Base-by-base conservation (phyloP, 2,329 filamentous ascomycete genomes). In the Fusarium protoensiforme region DNA sequence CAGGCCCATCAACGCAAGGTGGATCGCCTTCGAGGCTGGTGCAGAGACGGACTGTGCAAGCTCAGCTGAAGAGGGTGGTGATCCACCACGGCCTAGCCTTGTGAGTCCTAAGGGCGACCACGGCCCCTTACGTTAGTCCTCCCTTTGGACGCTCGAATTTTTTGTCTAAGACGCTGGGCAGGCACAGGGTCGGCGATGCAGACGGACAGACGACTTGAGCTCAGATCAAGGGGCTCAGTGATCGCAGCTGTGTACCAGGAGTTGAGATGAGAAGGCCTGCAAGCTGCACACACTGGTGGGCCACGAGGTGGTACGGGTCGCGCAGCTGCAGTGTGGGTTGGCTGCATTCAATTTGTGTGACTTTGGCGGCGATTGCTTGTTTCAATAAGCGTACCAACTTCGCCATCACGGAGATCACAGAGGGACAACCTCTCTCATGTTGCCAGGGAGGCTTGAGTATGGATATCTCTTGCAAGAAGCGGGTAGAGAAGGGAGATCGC, bases 11-110 rank as follows among this genome's bases (percentile, higher is more conserved):
- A 46, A 27, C 22, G 46, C 61, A 60, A 35, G 59, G 63, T 61
- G 62, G 63, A 69, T 43, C 57, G 51, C 61, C 53, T 62, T 65
- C n/a, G 58, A 46, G 43, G 56, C 39, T 57, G 63, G 56, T 64
- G 53, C 41, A 60, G 54, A 59, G 31, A 29, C 31, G 27, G 51
- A 58, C 59, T 46, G 54, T 43, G 62, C 64, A 68, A 66, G 58
- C 53, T 46, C 38, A 75, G 71, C 65, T 77, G 74, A 71, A 71
- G 51, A 31, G 64, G 60, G 56, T 65, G 63, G 33, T 65, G 69
- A 67, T 70, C 27, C 58, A 57, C 60, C 35, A 18, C 33, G 14
- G 13, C 46, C 41, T 41, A 65, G 48, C 68, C 53, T 56, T 27
- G 11, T 51, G 59, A 60, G 63, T 60, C 24, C 24, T 54, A 54